Evolutionary conservation across 805 yeast genomes (phyloP).

Genomic region (Kluyveromyces dobzhanskii): DNA sequence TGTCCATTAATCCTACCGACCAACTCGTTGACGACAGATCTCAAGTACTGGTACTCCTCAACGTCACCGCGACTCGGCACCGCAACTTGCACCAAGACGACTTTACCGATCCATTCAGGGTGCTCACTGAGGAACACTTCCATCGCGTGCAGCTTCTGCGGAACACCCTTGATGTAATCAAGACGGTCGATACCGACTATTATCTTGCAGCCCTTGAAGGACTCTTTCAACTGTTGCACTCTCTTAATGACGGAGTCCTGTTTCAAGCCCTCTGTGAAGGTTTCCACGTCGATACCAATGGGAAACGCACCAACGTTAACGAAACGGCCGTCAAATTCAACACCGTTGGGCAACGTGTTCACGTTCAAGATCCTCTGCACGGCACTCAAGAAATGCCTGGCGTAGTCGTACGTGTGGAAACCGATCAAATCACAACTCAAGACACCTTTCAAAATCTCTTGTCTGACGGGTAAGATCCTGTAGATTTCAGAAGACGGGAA

Average conservation of each 20-base stretch:
- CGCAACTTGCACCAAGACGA: constrained; percentile 90
- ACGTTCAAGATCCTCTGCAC: constrained; percentile 78
- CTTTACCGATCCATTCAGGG: constrained; percentile 98
- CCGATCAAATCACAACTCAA: constrained; percentile 92
- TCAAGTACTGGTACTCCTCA: constrained; percentile 88
- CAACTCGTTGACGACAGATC: constrained; percentile 91
- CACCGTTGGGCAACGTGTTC: constrained; percentile 85
- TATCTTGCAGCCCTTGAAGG: constrained; percentile 68
- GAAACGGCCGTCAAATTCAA: constrained; percentile 63
- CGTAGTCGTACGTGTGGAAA: constrained; percentile 98
- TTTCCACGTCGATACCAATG: constrained; percentile 96
- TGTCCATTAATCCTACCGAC: constrained; percentile 95
- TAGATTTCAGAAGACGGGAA: constrained; percentile 97
- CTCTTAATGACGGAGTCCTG: constrained; percentile 56
- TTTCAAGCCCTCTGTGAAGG: constrained; percentile 72
- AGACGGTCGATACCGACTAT: constrained; percentile 95
- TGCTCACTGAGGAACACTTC: constrained; percentile 86
- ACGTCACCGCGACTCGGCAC: constrained; percentile 98
- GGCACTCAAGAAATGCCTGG: constrained; percentile 87
- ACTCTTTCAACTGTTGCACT: constrained; percentile 52
- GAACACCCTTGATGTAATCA: constrained; percentile 97
- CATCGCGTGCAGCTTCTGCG: constrained; percentile 93
- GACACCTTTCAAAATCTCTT: constrained; percentile 86
- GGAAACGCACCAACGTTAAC: constrained; percentile 95
- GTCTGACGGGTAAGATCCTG: constrained; percentile 89